phyloP scores from a whole-genome alignment of 169 alveolate species.

The Plasmodium blacklocki region DNA sequence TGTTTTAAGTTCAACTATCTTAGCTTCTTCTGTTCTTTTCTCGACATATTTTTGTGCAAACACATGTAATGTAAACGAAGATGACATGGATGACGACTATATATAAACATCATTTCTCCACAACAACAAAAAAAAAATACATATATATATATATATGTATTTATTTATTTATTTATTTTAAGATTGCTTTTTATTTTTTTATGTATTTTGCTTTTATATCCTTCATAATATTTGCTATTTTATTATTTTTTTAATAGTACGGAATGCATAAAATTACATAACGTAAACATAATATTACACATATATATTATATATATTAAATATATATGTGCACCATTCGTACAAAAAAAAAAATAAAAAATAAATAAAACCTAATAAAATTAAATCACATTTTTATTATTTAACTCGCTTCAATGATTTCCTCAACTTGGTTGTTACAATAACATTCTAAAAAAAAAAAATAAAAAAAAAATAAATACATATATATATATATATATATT shows the following conservation, averaged over 20 bases:
- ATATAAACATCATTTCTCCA: background rate
- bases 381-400: background rate
- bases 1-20: conserved; percentile 51
- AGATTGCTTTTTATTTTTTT: no score
- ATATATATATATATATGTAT: no score
- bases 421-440: conserved; percentile 65
- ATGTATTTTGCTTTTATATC: no score
- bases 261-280: no score
- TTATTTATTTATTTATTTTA: no score
- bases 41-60: conserved; percentile 66
- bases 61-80: conserved; percentile 64
- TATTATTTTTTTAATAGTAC: no score
- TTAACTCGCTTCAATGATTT: conserved; percentile 19
- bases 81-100: conserved; percentile 7
- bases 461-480: conserved; percentile 21
- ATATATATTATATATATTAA: no score
- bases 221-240: no score
- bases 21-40: conserved; percentile 58
- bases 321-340: no score
- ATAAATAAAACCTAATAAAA: background rate
- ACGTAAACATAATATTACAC: no score
- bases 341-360: no score
- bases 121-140: background rate
- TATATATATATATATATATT: background rate
- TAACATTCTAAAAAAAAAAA: conserved; percentile 44